Conservation (phyloP, 2,329 filamentous ascomycete genomes). For the Zarea fungicola region DNA sequence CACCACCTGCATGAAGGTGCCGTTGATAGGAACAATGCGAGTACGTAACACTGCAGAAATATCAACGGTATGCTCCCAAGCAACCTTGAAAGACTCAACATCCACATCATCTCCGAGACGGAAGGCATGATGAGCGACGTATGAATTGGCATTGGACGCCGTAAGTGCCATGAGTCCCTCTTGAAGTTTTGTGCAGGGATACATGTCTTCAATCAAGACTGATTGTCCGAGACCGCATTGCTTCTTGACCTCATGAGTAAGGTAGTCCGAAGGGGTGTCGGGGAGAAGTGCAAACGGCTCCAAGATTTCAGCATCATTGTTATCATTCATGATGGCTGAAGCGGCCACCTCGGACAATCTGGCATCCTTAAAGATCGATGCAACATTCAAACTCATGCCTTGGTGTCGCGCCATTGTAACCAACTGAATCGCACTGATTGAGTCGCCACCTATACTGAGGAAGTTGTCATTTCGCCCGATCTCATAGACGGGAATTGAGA, state of each 20-base stretch:
- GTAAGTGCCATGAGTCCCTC: slow-evolving; percentile 30
- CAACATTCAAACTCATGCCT: slow-evolving; percentile 10
- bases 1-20: slow-evolving; percentile 9
- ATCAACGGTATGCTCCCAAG: slow-evolving; percentile 19
- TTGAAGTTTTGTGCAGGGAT: slow-evolving; percentile 12
- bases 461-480: slow-evolving; percentile 13
- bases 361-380: slow-evolving; percentile 14
- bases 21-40: slow-evolving; percentile 12
- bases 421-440: slow-evolving; percentile 16
- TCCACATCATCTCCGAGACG: slow-evolving; percentile 17
- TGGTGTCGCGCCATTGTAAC: slow-evolving; percentile 3
- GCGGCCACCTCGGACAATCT: slow-evolving; percentile 6
- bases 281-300: not conserved
- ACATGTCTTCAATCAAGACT: slow-evolving; percentile 11
- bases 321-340: not conserved
- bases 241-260: not conserved
- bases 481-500: not conserved
- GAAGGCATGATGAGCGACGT: slow-evolving; percentile 26
- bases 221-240: slow-evolving; percentile 2
- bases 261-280: not conserved
- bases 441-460: slow-evolving; percentile 16
- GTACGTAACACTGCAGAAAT: slow-evolving; percentile 13
- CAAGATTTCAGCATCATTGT: not conserved
- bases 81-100: slow-evolving; percentile 20
- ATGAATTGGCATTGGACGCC: slow-evolving; percentile 25